Conservation (phyloP, 371 early-diverging fungal species). For the Zancudomyces culisetae region DNA sequence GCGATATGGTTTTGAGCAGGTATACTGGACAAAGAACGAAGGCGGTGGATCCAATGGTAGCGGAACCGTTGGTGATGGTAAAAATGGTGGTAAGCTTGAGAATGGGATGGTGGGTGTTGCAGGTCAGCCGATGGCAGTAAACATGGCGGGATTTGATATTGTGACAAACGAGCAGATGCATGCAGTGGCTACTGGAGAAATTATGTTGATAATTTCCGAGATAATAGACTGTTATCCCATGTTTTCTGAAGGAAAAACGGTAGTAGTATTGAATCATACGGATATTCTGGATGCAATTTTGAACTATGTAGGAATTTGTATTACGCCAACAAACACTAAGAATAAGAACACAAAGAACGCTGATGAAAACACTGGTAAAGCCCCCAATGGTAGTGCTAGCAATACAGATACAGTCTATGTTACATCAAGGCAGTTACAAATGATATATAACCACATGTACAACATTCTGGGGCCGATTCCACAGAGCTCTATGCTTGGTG, state of each 20-base stretch:
- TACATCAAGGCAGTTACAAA: background rate
- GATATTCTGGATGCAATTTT: conserved; percentile 22
- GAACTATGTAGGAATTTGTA: conserved; percentile 2
- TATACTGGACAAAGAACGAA: conserved; percentile 51
- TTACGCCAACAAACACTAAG: background rate
- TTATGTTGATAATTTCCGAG: conserved; percentile 67
- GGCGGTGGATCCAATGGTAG: too few species aligned
- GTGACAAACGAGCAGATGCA: conserved; percentile 41
- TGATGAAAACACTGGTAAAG: background rate
- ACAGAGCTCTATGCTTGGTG: too few species aligned
- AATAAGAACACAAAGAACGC: background rate
- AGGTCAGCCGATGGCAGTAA: conserved; percentile 60
- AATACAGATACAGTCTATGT: conserved; percentile 1
- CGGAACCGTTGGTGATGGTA: too few species aligned
- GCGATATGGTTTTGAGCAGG: conserved; percentile 68
- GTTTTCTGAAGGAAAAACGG: conserved; percentile 19
- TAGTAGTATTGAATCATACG: conserved; percentile 15
- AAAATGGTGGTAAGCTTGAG: too few species aligned
- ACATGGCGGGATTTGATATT: conserved; percentile 84
- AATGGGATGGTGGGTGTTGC: too few species aligned
- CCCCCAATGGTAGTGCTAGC: background rate
- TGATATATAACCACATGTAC: background rate
- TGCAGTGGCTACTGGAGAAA: conserved; percentile 74
- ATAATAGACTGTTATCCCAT: conserved; percentile 59
- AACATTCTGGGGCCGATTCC: background rate